Evolutionary conservation across 768 basidiomycete species (phyloP), one percentile per base, ranked within the genome.

Genomic region (Panaeolus papilionaceus): DNA sequence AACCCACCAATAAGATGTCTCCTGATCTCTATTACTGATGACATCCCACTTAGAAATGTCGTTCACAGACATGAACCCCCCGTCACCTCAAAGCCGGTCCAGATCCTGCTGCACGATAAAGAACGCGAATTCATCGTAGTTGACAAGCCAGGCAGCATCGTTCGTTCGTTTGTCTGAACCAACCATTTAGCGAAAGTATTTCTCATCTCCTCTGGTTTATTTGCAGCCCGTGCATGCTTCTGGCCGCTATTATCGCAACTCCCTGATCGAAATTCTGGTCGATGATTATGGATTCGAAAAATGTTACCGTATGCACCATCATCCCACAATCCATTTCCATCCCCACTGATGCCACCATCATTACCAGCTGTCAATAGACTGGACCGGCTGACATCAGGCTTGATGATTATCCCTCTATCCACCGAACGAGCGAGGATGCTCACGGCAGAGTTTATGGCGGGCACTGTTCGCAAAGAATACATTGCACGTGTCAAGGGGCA

Each of bases 1-100:
- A 62, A 40, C 18, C 4, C 61, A 38, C 26, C 58, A 47, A 58
- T 58, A 58, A 58, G 14, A 9, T 33, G 28, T 28, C 14, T 33
- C 28, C 16, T 7, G 12, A 33, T 28, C 61, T 51, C 23, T 44
- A 37, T 82, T 67, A 63, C 68, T 42, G 65, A 44, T 38, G 44
- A 64, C 38, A 51, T 65, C 64, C 63, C 40, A 6, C 66, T 42
- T 72, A 96, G 95, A 74, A 98, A 98, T 73, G 86, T 96, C 14
- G 94, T 96, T 14, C 95, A 96, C 78, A 85, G 95, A n/a, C 98
- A 99, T 75, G 98, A 99, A 79, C 98, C 98, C 5, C 95, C 98
- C 3, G 91, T 99, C 3, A 91, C 95, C 0, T 88, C 91, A 2
- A 92, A 84, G 4, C 93, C 93, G 1, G 89, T 99, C 64, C 87